Evolutionary conservation across 2,329 filamentous ascomycete species (phyloP), one percentile per base, ranked within the genome.

Genomic region (Xylaria sp.): DNA sequence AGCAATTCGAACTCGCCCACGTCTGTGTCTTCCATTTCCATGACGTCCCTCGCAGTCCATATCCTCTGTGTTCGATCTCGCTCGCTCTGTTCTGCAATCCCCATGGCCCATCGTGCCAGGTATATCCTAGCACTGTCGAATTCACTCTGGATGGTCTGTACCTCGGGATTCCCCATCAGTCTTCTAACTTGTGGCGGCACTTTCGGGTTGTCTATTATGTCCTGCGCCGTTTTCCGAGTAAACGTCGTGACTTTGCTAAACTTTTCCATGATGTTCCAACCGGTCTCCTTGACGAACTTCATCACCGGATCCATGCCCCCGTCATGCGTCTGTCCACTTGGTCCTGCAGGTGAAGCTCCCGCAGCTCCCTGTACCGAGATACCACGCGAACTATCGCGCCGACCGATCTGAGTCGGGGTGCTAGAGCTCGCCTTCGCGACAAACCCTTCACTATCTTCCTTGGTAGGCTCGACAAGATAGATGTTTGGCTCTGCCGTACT

Each of bases 171-270:
- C 77, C 90, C 91, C 80, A 99, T 89, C 74, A 99, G 80, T 60
- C 93, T 88, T 76, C 91, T 88, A 39, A 99, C 89, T 79, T 98
- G 95, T 0, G 94, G 94, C 7, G 97, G 97, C 50, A 99, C 80
- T 71, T 93, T 94, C 15, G 94, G 93, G 78, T 97, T 97, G 25
- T 99, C 95, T 44, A 94, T 89, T 55, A 98, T 89, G 59, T 97
- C 94, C 76, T 97, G 94, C 0, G 96, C 96, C 0, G 97, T 97
- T 69, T 95, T 88, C 65, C 94, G 85, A 0, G 96, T 98, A 77
- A 99, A 98, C 0, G 94, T 98, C 0, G 96, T 99, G 56, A 99
- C 96, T 79, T 97, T 96, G 82, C 94, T 97, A 77, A 99, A 92
- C 80, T 97, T 96, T 81, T 99, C 96, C 83, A 99, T 88, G 66